Percentiles rank a stretch among this genome's conserved stretches.
These are phyloP conservation scores for Raffaelea arxii DNA, from an alignment of 2,329 filamentous ascomycete genomes.

Conservation along the genomic window DNA sequence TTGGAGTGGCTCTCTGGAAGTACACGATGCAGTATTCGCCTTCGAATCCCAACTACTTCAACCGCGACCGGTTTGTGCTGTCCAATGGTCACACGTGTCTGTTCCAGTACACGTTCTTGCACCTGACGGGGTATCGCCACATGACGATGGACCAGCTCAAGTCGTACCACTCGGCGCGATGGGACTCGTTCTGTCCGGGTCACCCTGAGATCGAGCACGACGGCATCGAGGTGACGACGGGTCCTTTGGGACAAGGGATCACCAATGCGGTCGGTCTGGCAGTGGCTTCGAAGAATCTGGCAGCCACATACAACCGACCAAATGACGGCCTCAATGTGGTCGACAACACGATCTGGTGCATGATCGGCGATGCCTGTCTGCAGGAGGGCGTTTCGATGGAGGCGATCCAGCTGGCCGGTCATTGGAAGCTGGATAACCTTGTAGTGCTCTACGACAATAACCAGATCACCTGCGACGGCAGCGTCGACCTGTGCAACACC, in stretches of 20 bases:
- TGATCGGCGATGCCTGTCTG: constrained; percentile 48
- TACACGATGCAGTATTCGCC: constrained; percentile 53
- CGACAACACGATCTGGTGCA: constrained; percentile 44
- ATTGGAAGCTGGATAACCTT: constrained; percentile 45
- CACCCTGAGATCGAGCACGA: constrained; percentile 49
- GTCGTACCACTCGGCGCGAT: constrained; percentile 31
- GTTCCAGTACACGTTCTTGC: constrained; percentile 43
- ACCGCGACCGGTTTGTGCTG: constrained; percentile 52
- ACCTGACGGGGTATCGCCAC: constrained; percentile 41
- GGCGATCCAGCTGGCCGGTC: constrained; percentile 45
- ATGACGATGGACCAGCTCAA: constrained; percentile 50
- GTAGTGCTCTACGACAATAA: constrained; percentile 53
- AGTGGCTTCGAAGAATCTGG: constrained; percentile 46
- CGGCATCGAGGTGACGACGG: constrained; percentile 50
- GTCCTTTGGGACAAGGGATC: constrained; percentile 49
- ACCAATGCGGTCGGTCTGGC: constrained; percentile 51
- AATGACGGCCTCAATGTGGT: constrained; percentile 37
- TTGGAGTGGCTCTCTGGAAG: constrained; percentile 50
- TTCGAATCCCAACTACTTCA: constrained; percentile 44
- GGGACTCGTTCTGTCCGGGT: constrained; percentile 41
- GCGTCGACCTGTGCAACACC: constrained; percentile 40
- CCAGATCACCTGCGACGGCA: constrained; percentile 49
- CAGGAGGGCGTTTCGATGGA: constrained; percentile 50
- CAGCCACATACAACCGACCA: constrained; percentile 41
- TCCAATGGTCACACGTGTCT: constrained; percentile 51